These are phyloP conservation scores for Metschnikowia cubensis DNA, from an alignment of 805 yeast species.

Conservation along the genomic window DNA sequence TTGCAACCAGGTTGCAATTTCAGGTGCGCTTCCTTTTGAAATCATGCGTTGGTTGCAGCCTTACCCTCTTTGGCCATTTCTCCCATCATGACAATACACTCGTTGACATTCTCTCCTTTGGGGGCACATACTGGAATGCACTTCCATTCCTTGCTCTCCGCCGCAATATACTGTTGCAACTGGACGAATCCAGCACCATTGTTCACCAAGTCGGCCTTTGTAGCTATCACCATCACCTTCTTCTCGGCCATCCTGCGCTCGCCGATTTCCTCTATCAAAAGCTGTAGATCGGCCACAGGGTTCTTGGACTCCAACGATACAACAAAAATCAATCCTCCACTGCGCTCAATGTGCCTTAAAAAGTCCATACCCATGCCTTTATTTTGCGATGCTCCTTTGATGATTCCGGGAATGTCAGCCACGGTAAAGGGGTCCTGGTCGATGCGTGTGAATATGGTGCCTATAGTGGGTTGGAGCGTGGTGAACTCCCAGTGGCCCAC, in stretches of 20 bases:
- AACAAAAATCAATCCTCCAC: conserved; percentile 86
- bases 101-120: conserved; percentile 66
- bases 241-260: conserved; percentile 55
- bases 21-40: too few species aligned
- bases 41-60: not conserved
- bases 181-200: conserved; percentile 44
- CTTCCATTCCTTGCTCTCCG: conserved; percentile 48
- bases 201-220: conserved; percentile 82
- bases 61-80: conserved; percentile 29
- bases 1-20: not conserved
- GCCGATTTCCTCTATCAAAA: conserved; percentile 71
- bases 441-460: conserved; percentile 69
- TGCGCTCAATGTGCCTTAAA: conserved; percentile 86
- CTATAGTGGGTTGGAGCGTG: conserved; percentile 86
- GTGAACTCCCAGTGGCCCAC: conserved; percentile 98
- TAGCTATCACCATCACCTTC: conserved; percentile 72
- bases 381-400: conserved; percentile 79
- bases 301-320: conserved; percentile 64
- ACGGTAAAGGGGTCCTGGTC: conserved; percentile 77
- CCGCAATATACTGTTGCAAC: conserved; percentile 44
- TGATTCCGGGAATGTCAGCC: conserved; percentile 96
- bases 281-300: conserved; percentile 63
- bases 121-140: conserved; percentile 83
- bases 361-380: conserved; percentile 94
- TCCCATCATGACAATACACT: conserved; percentile 68